Evolutionary conservation across 257 asterid species (phyloP).

Genomic region (Solanum chaucha): DNA sequence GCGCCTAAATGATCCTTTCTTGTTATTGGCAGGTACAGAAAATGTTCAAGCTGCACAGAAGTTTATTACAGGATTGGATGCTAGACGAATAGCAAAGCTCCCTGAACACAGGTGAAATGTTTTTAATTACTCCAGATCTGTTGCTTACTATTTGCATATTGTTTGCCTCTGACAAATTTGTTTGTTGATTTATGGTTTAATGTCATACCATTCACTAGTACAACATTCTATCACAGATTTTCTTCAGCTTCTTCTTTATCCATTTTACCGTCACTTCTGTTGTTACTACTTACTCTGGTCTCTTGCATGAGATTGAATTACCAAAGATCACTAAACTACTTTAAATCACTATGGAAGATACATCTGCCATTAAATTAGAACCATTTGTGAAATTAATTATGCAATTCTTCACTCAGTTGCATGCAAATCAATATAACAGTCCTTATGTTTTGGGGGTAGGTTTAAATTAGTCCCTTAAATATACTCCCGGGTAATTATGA

Average conservation of each 20-base stretch:
- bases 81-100: slow-evolving; percentile 90
- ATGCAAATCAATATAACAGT: not conserved
- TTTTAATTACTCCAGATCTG: not conserved
- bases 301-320: not conserved
- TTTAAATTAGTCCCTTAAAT: not conserved
- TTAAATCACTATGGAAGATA: not conserved
- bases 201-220: not conserved
- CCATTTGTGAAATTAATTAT: not conserved
- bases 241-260: not conserved
- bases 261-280: not conserved
- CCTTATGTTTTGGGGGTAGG: not conserved
- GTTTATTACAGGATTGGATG: slow-evolving; percentile 89
- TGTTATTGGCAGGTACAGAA: slow-evolving; percentile 50
- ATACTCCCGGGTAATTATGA: not conserved
- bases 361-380: not conserved
- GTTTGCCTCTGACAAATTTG: not conserved
- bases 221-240: not conserved
- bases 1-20: not conserved
- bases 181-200: not conserved
- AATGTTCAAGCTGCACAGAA: slow-evolving; percentile 91
- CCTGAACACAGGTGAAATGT: slow-evolving; percentile 74
- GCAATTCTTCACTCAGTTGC: not conserved
- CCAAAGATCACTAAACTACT: not conserved
- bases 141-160: not conserved
- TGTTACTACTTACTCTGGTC: not conserved